Evolutionary conservation across 2,329 filamentous ascomycete genomes (phyloP).

Genomic region (Cytospora chrysosperma): DNA sequence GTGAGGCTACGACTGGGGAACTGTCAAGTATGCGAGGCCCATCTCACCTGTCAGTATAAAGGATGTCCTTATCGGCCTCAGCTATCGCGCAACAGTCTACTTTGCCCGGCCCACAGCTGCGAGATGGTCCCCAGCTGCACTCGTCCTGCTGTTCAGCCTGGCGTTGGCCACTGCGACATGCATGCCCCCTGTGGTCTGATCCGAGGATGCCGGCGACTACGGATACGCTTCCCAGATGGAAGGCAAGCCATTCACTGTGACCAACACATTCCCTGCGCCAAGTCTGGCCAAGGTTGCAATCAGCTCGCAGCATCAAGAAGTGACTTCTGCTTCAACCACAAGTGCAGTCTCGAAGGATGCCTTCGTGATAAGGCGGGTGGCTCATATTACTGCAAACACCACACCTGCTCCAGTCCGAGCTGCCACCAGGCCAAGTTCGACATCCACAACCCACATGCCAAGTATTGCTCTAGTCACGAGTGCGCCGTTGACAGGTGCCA

Average conservation of each 20-base stretch:
- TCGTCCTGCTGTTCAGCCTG: not conserved
- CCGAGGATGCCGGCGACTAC: constrained; percentile 12
- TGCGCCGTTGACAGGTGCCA: constrained; percentile 5
- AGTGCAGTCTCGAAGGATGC: constrained; percentile 21
- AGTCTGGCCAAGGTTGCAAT: constrained; percentile 7
- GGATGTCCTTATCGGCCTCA: constrained; percentile 13
- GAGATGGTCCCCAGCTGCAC: constrained; percentile 9
- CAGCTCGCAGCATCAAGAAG: constrained; percentile 1
- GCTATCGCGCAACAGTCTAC: not conserved
- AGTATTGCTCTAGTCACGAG: constrained; percentile 20
- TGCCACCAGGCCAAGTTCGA: constrained; percentile 17
- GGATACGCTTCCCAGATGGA: constrained; percentile 9
- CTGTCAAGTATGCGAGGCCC: constrained; percentile 10
- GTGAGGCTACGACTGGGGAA: not conserved
- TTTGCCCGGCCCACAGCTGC: constrained; percentile 17
- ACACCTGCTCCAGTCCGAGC: constrained; percentile 10
- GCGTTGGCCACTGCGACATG: constrained; percentile 5
- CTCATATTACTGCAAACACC: constrained; percentile 20
- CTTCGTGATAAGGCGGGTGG: not conserved
- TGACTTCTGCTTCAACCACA: constrained; percentile 13
- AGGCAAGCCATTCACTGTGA: constrained; percentile 15
- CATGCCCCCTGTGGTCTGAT: constrained; percentile 17
- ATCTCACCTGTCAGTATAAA: constrained; percentile 15
- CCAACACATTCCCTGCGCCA: constrained; percentile 8
- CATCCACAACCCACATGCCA: constrained; percentile 10